A percentile compares a stretch with the other conserved stretches of the same genome.
phyloP scores from a whole-genome alignment of 306 rosid genomes.

The Quercus parvula region DNA sequence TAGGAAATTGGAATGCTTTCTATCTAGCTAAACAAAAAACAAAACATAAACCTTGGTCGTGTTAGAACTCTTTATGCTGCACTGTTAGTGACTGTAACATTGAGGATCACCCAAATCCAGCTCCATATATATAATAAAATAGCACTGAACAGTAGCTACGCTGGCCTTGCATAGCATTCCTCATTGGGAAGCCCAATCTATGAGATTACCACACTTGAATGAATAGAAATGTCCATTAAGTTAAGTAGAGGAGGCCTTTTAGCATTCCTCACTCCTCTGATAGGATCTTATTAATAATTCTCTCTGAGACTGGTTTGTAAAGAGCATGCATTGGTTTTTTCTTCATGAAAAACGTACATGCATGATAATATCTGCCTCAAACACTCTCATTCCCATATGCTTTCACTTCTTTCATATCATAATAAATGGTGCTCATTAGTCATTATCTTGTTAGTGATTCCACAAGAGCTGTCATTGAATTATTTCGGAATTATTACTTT shows the following conservation, averaged over 20 bases:
- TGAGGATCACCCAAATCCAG: neutral
- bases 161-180: too few relatives aligned
- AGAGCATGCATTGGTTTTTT: too few relatives aligned
- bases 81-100: neutral
- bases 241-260: neutral
- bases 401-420: too few relatives aligned
- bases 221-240: neutral
- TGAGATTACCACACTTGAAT: neutral
- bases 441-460: too few relatives aligned
- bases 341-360: neutral
- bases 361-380: neutral
- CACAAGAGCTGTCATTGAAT: too few relatives aligned
- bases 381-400: neutral
- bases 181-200: neutral
- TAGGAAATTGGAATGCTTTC: too few relatives aligned
- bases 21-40: too few relatives aligned
- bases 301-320: too few relatives aligned
- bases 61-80: neutral
- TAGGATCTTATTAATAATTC: neutral
- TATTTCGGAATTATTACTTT: too few relatives aligned
- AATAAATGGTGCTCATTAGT: too few relatives aligned
- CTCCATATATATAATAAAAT: neutral
- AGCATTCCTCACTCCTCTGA: neutral
- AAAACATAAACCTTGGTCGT: neutral
- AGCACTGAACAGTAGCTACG: neutral